Evolutionary conservation across 768 basidiomycete species (phyloP), one percentile per base, ranked within the genome.

Genomic region (Lepiota subincarnata): DNA sequence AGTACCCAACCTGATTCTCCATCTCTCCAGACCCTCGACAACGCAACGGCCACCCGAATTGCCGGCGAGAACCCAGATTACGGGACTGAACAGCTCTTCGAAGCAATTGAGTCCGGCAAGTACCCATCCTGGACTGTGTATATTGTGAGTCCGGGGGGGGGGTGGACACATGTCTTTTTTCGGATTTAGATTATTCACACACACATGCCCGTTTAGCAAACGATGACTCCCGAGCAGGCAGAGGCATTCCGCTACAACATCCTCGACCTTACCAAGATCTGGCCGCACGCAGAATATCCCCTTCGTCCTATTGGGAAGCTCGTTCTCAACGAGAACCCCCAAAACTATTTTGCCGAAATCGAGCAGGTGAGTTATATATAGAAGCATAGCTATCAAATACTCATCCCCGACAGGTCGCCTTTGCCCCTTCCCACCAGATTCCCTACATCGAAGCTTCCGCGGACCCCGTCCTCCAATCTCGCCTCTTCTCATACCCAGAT

Each of bases 261-360:
- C 52, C 82, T 93, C 58, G 93, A 95, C 69, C 75, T 94, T 45
- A 96, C 93, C 57, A 95, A 95, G 69, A 74, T 96, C 61, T 93
- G 93, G 86, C 84, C 96, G 6, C 95, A 98, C 67, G 70, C 71
- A 47, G 81, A 93, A 7, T 93, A 79, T 73, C 96, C 95, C n/a
- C 78, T 97, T 58, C 86, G 92, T 59, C 86, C 84, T 38, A 70
- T 98, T 59, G 95, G 94, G 62, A 92, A 86, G 66, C 73, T 97
- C 52, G 87, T 89, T 18, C 79, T 91, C 58, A 80, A 91, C 67
- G 79, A 88, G 70, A 87, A 89, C 64, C 75, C 79, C 16, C 74
- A 86, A 66, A 92, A 92, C 74, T 97, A 92, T 80, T 97, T 97
- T 55, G 86, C 92, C 47, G 95, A 98, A 73, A 86, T 94, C 42